phyloP scores from a whole-genome alignment of 164 flowering plant species.

The Vitis riparia region DNA sequence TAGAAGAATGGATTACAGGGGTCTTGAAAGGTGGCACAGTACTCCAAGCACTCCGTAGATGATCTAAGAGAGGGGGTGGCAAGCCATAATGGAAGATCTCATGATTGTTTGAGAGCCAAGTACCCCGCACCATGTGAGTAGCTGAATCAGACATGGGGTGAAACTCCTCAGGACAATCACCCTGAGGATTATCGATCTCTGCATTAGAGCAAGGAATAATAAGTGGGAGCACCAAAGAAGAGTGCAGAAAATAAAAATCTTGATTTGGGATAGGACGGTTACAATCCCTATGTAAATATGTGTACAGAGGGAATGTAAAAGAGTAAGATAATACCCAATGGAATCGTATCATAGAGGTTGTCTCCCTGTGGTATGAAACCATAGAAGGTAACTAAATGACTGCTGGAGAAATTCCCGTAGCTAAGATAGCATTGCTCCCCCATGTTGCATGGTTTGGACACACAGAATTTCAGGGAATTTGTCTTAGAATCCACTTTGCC shows the following conservation, averaged over 20 bases:
- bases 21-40: conserved; percentile 19
- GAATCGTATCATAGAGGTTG: conserved; percentile 74
- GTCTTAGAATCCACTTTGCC: conserved; percentile 69
- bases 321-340: conserved; percentile 53
- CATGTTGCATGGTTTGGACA: conserved; percentile 68
- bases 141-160: conserved; percentile 33
- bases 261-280: no score
- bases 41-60: conserved; percentile 45
- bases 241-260: no score
- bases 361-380: conserved; percentile 80
- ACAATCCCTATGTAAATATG: no score
- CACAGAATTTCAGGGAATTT: conserved; percentile 58
- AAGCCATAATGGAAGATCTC: conserved; percentile 68
- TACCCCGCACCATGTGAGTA: conserved; percentile 87
- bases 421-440: conserved; percentile 86
- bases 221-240: no score
- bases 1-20: conserved; percentile 32
- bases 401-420: conserved; percentile 75
- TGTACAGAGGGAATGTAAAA: neutral
- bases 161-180: conserved; percentile 24
- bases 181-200: conserved; percentile 51
- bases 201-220: conserved; percentile 18
- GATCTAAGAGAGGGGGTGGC: conserved; percentile 66
- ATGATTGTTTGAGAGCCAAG: conserved; percentile 69
- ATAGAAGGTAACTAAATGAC: conserved; percentile 84